Conservation (phyloP, 306 rosid genomes). For the Corylus heterophylla region DNA sequence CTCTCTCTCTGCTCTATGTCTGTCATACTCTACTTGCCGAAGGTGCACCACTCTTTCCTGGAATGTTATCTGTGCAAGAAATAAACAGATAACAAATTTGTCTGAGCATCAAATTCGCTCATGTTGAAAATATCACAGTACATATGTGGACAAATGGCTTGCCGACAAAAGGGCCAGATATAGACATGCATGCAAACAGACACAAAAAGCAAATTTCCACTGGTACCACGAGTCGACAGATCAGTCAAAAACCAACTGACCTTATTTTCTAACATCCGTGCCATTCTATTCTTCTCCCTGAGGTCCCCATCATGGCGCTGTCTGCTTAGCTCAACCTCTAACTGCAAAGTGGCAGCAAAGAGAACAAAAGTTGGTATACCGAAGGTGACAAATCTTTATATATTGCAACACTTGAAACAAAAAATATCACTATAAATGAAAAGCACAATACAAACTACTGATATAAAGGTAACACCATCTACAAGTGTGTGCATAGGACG, state of each 20-base stretch:
- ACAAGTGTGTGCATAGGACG: background rate
- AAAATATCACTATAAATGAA: background rate
- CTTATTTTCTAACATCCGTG: slow-evolving; percentile 65
- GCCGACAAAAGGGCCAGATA: background rate
- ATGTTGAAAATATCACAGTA: background rate
- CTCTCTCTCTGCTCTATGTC: slow-evolving; percentile 65
- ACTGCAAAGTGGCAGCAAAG: slow-evolving; percentile 51
- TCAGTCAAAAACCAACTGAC: slow-evolving; percentile 37
- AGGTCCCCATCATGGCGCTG: slow-evolving; percentile 91
- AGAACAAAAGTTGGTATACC: slow-evolving; percentile 3
- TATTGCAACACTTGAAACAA: background rate
- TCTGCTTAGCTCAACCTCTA: slow-evolving; percentile 75
- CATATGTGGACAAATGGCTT: background rate
- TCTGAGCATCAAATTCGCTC: background rate
- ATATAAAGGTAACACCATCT: background rate
- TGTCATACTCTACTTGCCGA: slow-evolving; percentile 67
- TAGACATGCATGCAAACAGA: background rate
- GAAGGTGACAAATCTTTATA: background rate
- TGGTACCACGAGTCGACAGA: background rate
- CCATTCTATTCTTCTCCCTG: slow-evolving; percentile 75
- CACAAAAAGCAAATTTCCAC: background rate
- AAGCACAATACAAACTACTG: background rate
- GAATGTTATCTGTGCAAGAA: slow-evolving; percentile 49
- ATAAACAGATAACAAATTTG: background rate
- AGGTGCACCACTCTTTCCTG: slow-evolving; percentile 60